Conservation (phyloP, 257 asterid genomes). For the Handroanthus guayacan region DNA sequence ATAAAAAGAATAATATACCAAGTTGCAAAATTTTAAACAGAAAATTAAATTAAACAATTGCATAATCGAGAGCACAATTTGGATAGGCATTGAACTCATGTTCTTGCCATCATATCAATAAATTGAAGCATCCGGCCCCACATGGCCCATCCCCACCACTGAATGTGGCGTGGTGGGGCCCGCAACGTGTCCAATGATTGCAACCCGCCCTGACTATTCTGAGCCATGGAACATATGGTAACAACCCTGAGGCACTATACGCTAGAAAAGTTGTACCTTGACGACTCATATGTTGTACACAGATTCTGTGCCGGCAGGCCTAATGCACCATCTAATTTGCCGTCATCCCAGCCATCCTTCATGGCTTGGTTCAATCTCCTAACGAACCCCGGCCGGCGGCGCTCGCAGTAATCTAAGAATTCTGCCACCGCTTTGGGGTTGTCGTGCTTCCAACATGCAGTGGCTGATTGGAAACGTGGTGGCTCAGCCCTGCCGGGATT, state of each 20-base stretch:
- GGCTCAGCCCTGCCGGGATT: background rate
- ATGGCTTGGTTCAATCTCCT: conserved; percentile 64
- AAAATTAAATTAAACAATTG: background rate
- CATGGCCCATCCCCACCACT: background rate
- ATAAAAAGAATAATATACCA: background rate
- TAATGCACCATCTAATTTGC: conserved; percentile 45
- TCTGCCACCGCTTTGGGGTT: conserved; percentile 46
- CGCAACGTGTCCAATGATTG: conserved; percentile 4
- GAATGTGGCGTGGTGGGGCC: conserved; percentile 4
- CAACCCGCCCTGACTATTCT: background rate
- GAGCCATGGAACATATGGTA: background rate
- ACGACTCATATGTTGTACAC: conserved; percentile 42
- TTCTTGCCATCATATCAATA: conserved; percentile 18
- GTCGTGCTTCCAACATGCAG: conserved; percentile 45
- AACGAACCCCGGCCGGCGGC: conserved; percentile 57
- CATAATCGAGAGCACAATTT: background rate
- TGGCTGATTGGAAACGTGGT: background rate
- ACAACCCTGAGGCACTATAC: conserved; percentile 27
- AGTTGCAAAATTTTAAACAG: conserved; percentile 8
- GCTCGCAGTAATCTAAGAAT: conserved; percentile 53
- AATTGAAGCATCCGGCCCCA: conserved; percentile 15
- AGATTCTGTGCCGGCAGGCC: conserved; percentile 49
- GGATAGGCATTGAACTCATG: background rate
- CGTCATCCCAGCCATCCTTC: conserved; percentile 65
- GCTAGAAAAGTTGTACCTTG: conserved; percentile 44